Percentiles rank a stretch among this genome's conserved stretches.
phyloP scores from a whole-genome alignment of 1,284 basidiomycete species.

The Cryptococcus sp. region DNA sequence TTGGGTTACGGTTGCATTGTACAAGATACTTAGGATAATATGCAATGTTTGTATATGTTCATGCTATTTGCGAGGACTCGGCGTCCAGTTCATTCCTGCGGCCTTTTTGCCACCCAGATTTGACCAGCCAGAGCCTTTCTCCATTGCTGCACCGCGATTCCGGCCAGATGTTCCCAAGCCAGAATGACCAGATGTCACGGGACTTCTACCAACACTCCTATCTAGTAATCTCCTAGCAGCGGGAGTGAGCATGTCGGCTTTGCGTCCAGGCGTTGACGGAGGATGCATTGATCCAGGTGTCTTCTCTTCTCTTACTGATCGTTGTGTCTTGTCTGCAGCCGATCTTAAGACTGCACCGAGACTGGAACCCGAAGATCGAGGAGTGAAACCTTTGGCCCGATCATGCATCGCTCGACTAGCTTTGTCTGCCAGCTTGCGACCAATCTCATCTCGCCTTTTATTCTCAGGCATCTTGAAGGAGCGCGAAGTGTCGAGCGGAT shows the following conservation, averaged over 20 bases:
- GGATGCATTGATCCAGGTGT: constrained; percentile 63
- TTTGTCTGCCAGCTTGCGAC: constrained; percentile 69
- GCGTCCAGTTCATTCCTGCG: constrained; percentile 72
- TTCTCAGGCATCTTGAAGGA: constrained; percentile 72
- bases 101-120: constrained; percentile 56
- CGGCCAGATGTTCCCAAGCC: constrained; percentile 60
- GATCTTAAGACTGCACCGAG: constrained; percentile 43
- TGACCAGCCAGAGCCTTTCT: constrained; percentile 64
- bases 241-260: constrained; percentile 70
- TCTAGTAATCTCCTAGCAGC: constrained; percentile 74
- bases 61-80: constrained; percentile 59
- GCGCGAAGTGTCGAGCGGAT: constrained; percentile 56
- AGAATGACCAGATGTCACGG: constrained; percentile 34
- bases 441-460: constrained; percentile 71
- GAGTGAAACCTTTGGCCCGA: constrained; percentile 55
- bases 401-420: constrained; percentile 52
- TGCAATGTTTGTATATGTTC: not conserved
- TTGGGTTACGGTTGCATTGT: not conserved
- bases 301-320: constrained; percentile 19
- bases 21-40: not conserved
- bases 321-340: constrained; percentile 41
- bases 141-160: constrained; percentile 70
- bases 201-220: constrained; percentile 56
- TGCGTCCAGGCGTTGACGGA: constrained; percentile 62
- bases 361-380: constrained; percentile 58